Evolutionary conservation across 2,329 filamentous ascomycete genomes (phyloP), one percentile per base, ranked within the genome.

Genomic region (Curvularia hawaiiensis): DNA sequence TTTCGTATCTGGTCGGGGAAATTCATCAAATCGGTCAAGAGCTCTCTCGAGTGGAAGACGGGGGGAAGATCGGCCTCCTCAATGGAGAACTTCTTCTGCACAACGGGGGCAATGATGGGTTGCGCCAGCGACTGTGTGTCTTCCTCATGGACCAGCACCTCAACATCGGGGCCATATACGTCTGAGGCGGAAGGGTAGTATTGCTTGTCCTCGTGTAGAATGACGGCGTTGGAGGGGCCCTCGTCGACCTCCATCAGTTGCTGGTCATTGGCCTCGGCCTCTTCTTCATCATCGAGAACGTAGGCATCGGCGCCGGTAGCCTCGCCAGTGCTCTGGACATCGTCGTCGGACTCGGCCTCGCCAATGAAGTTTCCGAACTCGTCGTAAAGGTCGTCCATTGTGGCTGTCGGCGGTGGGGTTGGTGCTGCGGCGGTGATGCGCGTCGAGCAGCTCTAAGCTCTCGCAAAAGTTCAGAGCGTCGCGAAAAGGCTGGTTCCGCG

Each of bases 341-440:
- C 94, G 73, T 90, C 89, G 73, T 97, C 93, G 56, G 91, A 95
- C 76, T 90, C 90, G 76, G 91, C 91, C 79, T 97, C 95, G 74
- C 95, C 95, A 75, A 98, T 97, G 79, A 95, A 98, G 82, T 98
- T 98, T 73, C 94, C 94, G 80, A 98, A 98, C 91, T 98, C 94
- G 81, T 98, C 94, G 77, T 98, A 97, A 69, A 97, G 88, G 79
- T 97, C 93, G 82, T 97, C 93, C 92, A 97, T 95, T 70, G 70
- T 79, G 73, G 63, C 62, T 64, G 45, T 35, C 33, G 33, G 33
- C 33, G 33, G 33, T n/a, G 33, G 33, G 33, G 38, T 28, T 41
- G 49, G 20, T 53, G 59, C 54, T 52, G 61, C 63, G 59, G 55
- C 54, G 55, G 33, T 59, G 50, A 56, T 61, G 65, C 65, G 64